These are phyloP conservation scores for Penicillium sp. DNA, from an alignment of 2,329 filamentous ascomycete genomes.

Conservation along the genomic window DNA sequence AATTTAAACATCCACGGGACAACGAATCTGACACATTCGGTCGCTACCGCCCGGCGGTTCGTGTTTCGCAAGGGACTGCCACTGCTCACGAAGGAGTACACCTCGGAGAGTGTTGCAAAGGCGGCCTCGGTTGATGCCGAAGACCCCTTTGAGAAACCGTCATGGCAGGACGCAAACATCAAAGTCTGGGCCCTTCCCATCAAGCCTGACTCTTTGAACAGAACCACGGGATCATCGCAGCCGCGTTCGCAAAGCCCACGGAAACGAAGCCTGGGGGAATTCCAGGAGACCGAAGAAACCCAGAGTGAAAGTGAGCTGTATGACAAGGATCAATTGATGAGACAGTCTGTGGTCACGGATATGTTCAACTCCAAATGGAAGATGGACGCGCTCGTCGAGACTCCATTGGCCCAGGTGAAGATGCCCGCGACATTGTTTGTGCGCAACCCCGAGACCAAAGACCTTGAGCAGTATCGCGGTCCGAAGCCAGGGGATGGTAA, in stretches of 20 bases:
- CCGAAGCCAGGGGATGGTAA: constrained; percentile 56
- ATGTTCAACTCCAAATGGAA: constrained; percentile 80
- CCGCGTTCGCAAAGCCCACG: constrained; percentile 34
- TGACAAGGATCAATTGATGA: constrained; percentile 49
- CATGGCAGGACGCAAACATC: constrained; percentile 73
- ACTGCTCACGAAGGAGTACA: constrained; percentile 67
- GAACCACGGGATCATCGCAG: constrained; percentile 27
- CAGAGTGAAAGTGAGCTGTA: constrained; percentile 18
- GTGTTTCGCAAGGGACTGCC: constrained; percentile 81
- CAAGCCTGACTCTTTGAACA: constrained; percentile 15
- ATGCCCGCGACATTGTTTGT: constrained; percentile 70
- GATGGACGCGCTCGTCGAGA: constrained; percentile 66
- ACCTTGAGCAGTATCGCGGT: constrained; percentile 67
- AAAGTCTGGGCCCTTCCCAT: constrained; percentile 80
- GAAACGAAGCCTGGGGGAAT: constrained; percentile 53
- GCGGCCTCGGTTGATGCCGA: constrained; percentile 16
- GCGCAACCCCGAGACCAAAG: constrained; percentile 58
- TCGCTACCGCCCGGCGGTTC: constrained; percentile 81
- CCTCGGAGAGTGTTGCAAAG: constrained; percentile 31
- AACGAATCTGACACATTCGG: constrained; percentile 71
- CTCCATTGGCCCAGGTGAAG: constrained; percentile 62
- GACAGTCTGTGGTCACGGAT: constrained; percentile 63
- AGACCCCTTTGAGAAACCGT: constrained; percentile 51
- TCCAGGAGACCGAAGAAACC: constrained; percentile 28
- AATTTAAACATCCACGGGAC: constrained; percentile 71